Conservation (phyloP, 352 stramenopile species). For the Globisporangium mamillatum region DNA sequence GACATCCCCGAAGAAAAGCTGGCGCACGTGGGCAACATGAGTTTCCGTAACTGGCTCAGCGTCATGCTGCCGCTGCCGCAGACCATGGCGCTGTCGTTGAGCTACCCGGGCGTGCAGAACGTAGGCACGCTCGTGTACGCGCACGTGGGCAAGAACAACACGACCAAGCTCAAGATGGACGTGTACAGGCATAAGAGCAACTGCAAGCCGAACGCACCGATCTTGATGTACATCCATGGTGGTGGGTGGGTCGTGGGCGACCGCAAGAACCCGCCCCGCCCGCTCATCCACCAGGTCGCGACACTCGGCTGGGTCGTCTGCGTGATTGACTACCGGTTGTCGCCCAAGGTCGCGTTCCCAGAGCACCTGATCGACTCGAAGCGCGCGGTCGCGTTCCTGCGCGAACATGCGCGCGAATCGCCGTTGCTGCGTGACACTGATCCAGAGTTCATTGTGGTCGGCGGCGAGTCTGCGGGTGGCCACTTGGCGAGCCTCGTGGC, state of each 20-base stretch:
- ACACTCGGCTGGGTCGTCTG: slow-evolving; percentile 60
- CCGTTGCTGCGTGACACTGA: slow-evolving; percentile 33
- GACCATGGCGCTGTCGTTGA: slow-evolving; percentile 39
- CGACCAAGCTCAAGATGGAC: slow-evolving; percentile 55
- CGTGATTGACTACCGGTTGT: slow-evolving; percentile 69
- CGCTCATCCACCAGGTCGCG: slow-evolving; percentile 56
- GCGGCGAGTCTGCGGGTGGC: slow-evolving; percentile 61
- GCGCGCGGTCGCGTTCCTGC: slow-evolving; percentile 55
- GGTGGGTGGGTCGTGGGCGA: slow-evolving; percentile 65
- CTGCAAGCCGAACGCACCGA: slow-evolving; percentile 40
- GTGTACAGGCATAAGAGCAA: slow-evolving; percentile 45
- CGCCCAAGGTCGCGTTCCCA: slow-evolving; percentile 55
- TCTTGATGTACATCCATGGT: slow-evolving; percentile 70
- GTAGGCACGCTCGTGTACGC: slow-evolving; percentile 46
- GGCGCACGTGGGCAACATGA: slow-evolving; percentile 38
- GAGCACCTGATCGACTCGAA: slow-evolving; percentile 65
- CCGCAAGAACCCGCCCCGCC: slow-evolving; percentile 40
- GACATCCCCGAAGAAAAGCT: slow-evolving; percentile 32
- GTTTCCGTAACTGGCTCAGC: slow-evolving; percentile 42
- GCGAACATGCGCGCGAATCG: slow-evolving; percentile 22
- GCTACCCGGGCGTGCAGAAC: slow-evolving; percentile 43
- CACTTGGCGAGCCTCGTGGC: slow-evolving; percentile 70
- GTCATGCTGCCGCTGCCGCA: slow-evolving; percentile 56
- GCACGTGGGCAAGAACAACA: slow-evolving; percentile 53
- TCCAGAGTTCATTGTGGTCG: slow-evolving; percentile 54